Conservation (phyloP, 768 basidiomycete genomes). For the Pisolithus orientalis region DNA sequence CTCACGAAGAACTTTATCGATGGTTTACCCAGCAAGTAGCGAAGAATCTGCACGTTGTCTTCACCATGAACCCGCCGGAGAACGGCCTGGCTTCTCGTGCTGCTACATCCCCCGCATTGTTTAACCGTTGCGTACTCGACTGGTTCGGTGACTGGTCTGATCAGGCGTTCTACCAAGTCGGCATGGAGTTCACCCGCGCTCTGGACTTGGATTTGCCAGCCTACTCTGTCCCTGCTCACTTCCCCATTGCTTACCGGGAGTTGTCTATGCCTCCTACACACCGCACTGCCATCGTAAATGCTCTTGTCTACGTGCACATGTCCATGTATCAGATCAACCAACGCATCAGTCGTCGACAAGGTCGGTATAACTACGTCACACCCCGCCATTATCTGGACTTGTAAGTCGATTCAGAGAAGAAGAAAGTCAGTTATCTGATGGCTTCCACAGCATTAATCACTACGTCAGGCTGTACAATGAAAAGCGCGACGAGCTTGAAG, state of each 20-base stretch:
- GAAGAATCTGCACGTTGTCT: constrained; percentile 96
- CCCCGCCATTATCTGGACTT: constrained; percentile 98
- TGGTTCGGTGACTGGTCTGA: constrained; percentile 99
- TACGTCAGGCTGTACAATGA: constrained; percentile 93
- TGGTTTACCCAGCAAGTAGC: constrained; percentile 99
- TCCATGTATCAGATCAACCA: constrained; percentile 87
- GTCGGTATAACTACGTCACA: constrained; percentile 95
- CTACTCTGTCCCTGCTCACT: constrained; percentile 72
- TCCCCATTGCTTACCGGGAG: constrained; percentile 86
- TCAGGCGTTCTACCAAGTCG: constrained; percentile 97
- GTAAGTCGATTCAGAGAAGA: constrained; percentile 46
- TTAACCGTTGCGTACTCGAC: constrained; percentile 98
- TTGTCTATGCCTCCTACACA: constrained; percentile 84
- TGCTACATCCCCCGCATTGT: constrained; percentile 94
- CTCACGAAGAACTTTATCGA: constrained; percentile 92
- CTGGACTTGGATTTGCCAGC: constrained; percentile 86
- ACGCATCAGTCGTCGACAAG: constrained; percentile 84
- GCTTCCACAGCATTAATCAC: constrained; percentile 75
- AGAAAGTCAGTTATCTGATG: constrained; percentile 3
- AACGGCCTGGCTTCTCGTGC: constrained; percentile 94
- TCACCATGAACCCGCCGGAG: constrained; percentile 98
- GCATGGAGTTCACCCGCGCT: constrained; percentile 90
- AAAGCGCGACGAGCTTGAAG: constrained; percentile 95
- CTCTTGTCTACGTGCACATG: constrained; percentile 85
- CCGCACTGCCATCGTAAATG: constrained; percentile 88